Conservation (phyloP, 1,284 basidiomycete genomes). For the Thecaphora frezii region DNA sequence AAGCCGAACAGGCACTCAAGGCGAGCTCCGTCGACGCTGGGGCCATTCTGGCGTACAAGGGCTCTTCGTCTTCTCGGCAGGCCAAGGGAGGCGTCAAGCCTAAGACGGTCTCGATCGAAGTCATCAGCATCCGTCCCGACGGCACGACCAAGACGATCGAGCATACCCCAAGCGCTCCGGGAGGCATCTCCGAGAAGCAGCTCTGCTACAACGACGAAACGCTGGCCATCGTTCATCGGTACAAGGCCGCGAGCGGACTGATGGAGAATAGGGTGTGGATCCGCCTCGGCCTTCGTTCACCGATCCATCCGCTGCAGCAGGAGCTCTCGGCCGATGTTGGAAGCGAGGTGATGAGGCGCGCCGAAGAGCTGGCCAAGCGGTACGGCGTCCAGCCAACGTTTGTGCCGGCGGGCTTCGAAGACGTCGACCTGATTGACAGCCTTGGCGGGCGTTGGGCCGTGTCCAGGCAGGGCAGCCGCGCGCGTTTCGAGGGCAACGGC, state of each 20-base stretch:
- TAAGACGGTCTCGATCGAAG: conserved; percentile 29
- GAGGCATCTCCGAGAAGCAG: conserved; percentile 7
- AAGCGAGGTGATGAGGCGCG: too few species aligned
- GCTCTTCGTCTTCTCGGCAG: too few species aligned
- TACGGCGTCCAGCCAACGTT: conserved; percentile 25
- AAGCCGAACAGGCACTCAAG: too few species aligned
- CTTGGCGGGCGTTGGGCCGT: conserved; percentile 24
- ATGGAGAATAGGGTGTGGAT: conserved; percentile 25
- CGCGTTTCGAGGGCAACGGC: conserved; percentile 30
- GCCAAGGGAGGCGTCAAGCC: neutral
- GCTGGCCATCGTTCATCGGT: conserved; percentile 24
- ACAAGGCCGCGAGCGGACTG: conserved; percentile 17
- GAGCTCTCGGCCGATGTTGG: conserved; percentile 9
- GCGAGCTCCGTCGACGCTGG: neutral
- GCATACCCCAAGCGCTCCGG: too few species aligned
- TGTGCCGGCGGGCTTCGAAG: conserved; percentile 37
- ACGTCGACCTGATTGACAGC: conserved; percentile 22
- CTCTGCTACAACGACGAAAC: conserved; percentile 41
- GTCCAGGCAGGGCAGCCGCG: conserved; percentile 33
- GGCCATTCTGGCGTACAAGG: too few species aligned
- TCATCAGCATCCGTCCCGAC: conserved; percentile 26
- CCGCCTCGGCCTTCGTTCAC: conserved; percentile 19
- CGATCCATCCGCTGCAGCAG: conserved; percentile 26
- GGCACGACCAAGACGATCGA: conserved; percentile 24
- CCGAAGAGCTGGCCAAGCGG: conserved; percentile 33